Base-by-base conservation (phyloP, 176 grass and related monocot genomes). In the Zea luxurians region DNA sequence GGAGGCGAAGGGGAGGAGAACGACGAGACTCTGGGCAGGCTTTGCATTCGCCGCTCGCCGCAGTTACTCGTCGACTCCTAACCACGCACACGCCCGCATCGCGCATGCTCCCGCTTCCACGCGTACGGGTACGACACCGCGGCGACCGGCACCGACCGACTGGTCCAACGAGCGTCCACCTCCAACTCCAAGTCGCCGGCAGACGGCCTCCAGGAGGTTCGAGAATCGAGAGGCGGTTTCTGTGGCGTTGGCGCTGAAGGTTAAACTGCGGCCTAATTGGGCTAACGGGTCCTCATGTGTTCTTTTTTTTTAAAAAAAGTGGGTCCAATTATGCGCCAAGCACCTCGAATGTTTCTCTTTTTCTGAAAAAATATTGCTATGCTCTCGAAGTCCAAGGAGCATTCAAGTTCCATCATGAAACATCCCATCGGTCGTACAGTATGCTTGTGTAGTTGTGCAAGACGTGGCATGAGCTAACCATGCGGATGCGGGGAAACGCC, bases 31-130 rank as follows among this genome's bases (percentile, higher is more conserved):
- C 66, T 16, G 64, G 8, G 4, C 40, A 40, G 40, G 17, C 34
- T 41, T 59, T 1, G 11, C 42, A 52, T 52, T 38, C 44, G 59
- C 74, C 43, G 60, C 69, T 61, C 49, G 17, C 69, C 57, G 48
- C 3, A 8, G 64, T 10, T 71, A 20, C 64, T 37, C 55, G 7
- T 10, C 50, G 43, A 16, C 36, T 18, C 48, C 53, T 27, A 10
- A 20, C 16, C 58, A 10, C 46, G 71, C 18, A 15, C 40, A 35
- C 49, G 62, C 60, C 49, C 45, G 13, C 77, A 13, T 55, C 70
- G 15, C 48, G 37, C 71, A 49, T 15, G 8, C 7, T 43, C 64
- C 59, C 37, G 44, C 82, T 40, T 60, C 72, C 72, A 57, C 52
- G 37, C 68, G 54, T 16, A 36, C 47, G 27, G 21, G 46, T 18